Conservation (phyloP, 129 eudicot genomes). For the Pulicaria dysenterica region DNA sequence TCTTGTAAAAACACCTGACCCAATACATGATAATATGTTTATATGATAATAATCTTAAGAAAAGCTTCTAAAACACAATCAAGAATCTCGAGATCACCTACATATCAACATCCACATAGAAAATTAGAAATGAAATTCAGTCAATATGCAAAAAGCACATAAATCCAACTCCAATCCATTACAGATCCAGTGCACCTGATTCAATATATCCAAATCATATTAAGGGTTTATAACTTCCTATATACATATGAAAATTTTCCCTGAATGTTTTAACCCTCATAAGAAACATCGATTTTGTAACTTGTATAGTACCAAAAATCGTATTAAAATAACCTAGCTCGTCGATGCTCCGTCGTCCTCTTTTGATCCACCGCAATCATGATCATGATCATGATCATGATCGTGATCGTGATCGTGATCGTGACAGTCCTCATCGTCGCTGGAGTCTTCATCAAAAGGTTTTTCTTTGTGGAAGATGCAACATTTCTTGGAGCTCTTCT, state of each 20-base stretch:
- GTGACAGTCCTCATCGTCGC: slow-evolving; percentile 58
- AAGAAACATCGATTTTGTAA: neutral
- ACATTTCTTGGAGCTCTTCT: slow-evolving; percentile 89
- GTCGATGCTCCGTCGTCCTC: slow-evolving; percentile 38
- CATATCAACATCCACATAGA: neutral
- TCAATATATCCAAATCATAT: slow-evolving; percentile 15
- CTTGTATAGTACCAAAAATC: slow-evolving; percentile 10
- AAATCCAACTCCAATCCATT: slow-evolving; percentile 3
- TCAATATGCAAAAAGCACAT: slow-evolving; percentile 18
- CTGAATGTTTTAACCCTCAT: no score
- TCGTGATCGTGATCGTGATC: slow-evolving; percentile 32
- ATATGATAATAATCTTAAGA: slow-evolving; percentile 3
- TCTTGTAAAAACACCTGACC: neutral
- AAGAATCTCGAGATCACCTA: neutral
- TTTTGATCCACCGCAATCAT: slow-evolving; percentile 40
- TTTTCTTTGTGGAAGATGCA: slow-evolving; percentile 87
- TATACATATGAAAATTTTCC: slow-evolving; percentile 1
- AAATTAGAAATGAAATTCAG: slow-evolving; percentile 1
- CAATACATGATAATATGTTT: neutral
- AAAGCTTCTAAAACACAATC: neutral
- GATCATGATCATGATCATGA: slow-evolving; percentile 29
- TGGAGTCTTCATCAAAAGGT: slow-evolving; percentile 83
- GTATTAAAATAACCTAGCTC: slow-evolving; percentile 11
- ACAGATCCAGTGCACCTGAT: slow-evolving; percentile 20
- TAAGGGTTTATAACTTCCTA: neutral